These are phyloP conservation scores for Phytophthora brassicae DNA, from an alignment of 352 stramenopile genomes.

Conservation along the genomic window DNA sequence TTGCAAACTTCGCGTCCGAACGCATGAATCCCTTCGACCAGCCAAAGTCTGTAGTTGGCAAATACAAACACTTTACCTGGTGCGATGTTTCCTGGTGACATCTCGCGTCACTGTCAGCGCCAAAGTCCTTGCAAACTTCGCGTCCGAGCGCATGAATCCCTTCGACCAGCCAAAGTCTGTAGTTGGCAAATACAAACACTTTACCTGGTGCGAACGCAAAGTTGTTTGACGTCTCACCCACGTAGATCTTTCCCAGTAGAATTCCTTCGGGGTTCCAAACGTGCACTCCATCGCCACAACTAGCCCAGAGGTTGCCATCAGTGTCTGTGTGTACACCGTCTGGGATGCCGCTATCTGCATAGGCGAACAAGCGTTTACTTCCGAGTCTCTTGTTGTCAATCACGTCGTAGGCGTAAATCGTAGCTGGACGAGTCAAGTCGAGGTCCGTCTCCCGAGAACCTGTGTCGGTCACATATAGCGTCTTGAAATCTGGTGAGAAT, in stretches of 20 bases:
- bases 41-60: constrained; percentile 12
- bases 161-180: constrained; percentile 10
- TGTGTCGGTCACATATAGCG: constrained; percentile 13
- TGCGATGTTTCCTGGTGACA: neutral
- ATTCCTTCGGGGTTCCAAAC: constrained; percentile 10
- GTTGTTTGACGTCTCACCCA: constrained; percentile 14
- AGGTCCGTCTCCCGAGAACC: constrained; percentile 10
- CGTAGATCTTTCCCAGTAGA: constrained; percentile 13
- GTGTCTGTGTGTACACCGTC: constrained; percentile 13
- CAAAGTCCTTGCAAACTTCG: constrained; percentile 19
- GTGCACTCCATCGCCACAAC: constrained; percentile 11
- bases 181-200: constrained; percentile 17
- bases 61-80: constrained; percentile 18
- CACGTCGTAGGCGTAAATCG: constrained; percentile 16
- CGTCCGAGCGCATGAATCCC: constrained; percentile 12
- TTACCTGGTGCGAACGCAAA: constrained; percentile 16
- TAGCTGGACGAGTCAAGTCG: constrained; percentile 4
- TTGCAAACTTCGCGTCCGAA: constrained; percentile 13
- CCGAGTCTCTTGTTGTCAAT: constrained; percentile 13
- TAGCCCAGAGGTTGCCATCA: constrained; percentile 13
- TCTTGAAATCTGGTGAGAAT: constrained; percentile 18
- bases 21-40: constrained; percentile 13
- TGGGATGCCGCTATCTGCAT: constrained; percentile 7
- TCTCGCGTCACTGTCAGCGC: constrained; percentile 8
- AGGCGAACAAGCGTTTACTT: constrained; percentile 11